These are phyloP conservation scores for Lecanosticta acicola DNA, from an alignment of 2,329 filamentous ascomycete genomes.

Conservation along the genomic window DNA sequence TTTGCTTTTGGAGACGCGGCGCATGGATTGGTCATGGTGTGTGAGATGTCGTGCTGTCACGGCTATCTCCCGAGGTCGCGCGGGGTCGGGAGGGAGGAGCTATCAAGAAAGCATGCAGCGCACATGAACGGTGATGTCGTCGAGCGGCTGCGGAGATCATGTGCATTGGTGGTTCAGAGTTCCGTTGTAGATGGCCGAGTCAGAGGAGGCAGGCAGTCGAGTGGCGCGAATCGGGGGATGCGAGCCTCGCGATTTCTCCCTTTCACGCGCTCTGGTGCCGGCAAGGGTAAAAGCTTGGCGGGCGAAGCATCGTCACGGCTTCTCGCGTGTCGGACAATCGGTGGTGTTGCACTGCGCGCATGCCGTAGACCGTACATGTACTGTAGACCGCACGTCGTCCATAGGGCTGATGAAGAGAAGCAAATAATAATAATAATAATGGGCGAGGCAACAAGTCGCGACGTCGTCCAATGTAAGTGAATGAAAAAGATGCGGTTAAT, in stretches of 20 bases:
- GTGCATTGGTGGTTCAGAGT: too few relatives aligned
- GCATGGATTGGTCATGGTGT: conserved; percentile 3
- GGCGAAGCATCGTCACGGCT: too few relatives aligned
- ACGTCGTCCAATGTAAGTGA: not conserved
- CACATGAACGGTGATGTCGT: conserved; percentile 2
- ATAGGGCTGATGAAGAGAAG: not conserved
- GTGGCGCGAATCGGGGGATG: too few relatives aligned
- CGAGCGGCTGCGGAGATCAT: not conserved
- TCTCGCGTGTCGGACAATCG: not conserved
- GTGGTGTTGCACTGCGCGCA: not conserved
- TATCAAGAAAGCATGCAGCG: not conserved
- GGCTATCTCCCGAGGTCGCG: conserved; percentile 1
- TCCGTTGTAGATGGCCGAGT: too few relatives aligned
- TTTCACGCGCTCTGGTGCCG: too few relatives aligned
- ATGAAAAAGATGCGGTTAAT: too few relatives aligned
- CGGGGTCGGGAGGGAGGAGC: conserved; percentile 2
- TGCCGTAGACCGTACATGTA: not conserved
- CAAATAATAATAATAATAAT: not conserved
- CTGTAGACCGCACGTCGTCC: too few relatives aligned
- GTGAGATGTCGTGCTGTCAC: not conserved
- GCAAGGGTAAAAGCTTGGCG: too few relatives aligned
- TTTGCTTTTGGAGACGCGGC: conserved; percentile 1
- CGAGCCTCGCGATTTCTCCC: too few relatives aligned
- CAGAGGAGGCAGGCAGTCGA: too few relatives aligned
- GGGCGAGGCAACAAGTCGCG: not conserved